Evolutionary conservation across 345 rosid genomes (phyloP).

Genomic region (Syzygium oleosum): DNA sequence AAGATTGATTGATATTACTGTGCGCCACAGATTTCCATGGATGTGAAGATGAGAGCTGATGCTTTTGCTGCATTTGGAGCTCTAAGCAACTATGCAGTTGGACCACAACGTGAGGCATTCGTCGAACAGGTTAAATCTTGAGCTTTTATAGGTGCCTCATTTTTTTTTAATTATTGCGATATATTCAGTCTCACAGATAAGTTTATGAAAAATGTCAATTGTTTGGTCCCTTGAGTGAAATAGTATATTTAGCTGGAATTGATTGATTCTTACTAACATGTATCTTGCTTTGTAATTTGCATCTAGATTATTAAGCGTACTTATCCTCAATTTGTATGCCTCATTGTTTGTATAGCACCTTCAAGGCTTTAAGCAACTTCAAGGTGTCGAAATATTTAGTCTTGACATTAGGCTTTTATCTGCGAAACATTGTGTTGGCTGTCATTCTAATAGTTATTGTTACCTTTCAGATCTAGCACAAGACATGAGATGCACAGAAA

Average conservation of each 20-base stretch:
- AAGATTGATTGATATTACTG: not conserved
- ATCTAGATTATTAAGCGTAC: not conserved
- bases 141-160: not conserved
- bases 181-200: not conserved
- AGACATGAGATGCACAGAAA: not conserved
- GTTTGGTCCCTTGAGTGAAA: not conserved
- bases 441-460: not conserved
- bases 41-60: constrained; percentile 73
- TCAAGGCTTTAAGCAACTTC: not conserved
- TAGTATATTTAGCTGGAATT: not conserved
- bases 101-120: constrained; percentile 60
- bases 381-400: not conserved
- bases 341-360: not conserved
- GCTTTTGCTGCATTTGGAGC: constrained; percentile 92
- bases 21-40: constrained; percentile 52
- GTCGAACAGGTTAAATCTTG: constrained; percentile 69
- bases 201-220: not conserved
- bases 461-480: not conserved
- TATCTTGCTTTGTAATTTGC: not conserved
- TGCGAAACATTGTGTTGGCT: not conserved
- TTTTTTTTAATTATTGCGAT: not conserved
- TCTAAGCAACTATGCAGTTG: constrained; percentile 64
- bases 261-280: not conserved
- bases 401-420: not conserved
- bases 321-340: not conserved